Conservation (phyloP, 495 filamentous ascomycete genomes). For the Penicillium pancosmium region DNA sequence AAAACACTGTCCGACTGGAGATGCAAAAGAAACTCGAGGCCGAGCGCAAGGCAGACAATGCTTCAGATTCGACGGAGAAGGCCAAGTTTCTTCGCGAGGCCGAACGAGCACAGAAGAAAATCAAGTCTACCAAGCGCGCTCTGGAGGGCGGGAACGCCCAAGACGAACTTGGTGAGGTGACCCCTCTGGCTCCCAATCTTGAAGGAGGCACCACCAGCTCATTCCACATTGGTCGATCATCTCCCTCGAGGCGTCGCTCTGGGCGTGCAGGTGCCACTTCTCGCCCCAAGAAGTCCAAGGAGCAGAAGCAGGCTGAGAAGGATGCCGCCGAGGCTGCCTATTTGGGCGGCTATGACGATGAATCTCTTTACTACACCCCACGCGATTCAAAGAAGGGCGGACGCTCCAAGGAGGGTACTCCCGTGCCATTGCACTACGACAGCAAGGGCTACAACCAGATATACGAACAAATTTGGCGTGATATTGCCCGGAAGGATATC, state of each 20-base stretch:
- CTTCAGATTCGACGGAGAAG: constrained; percentile 77
- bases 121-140: constrained; percentile 77
- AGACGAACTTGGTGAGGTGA: constrained; percentile 75
- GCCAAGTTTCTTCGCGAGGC: constrained; percentile 77
- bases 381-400: constrained; percentile 64
- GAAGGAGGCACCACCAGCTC: constrained; percentile 87
- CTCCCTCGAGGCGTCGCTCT: constrained; percentile 65
- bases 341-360: constrained; percentile 81
- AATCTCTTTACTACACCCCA: constrained; percentile 63
- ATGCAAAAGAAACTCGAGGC: constrained; percentile 84
- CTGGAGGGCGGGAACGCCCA: constrained; percentile 82
- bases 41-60: constrained; percentile 69
- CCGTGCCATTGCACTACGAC: constrained; percentile 60
- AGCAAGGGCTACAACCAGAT: constrained; percentile 96
- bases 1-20: constrained; percentile 88
- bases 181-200: constrained; percentile 76
- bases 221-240: constrained; percentile 70
- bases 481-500: constrained; percentile 91
- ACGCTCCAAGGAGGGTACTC: constrained; percentile 64
- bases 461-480: constrained; percentile 97
- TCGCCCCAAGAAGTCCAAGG: constrained; percentile 85
- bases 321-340: constrained; percentile 89
- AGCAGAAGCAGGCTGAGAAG: constrained; percentile 95
- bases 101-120: constrained; percentile 84
- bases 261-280: constrained; percentile 62